A percentile compares a stretch with the other conserved stretches of the same genome.
Evolutionary conservation across 2,329 filamentous ascomycete species (phyloP).

Genomic region (Pseudogymnoascus sp.): DNA sequence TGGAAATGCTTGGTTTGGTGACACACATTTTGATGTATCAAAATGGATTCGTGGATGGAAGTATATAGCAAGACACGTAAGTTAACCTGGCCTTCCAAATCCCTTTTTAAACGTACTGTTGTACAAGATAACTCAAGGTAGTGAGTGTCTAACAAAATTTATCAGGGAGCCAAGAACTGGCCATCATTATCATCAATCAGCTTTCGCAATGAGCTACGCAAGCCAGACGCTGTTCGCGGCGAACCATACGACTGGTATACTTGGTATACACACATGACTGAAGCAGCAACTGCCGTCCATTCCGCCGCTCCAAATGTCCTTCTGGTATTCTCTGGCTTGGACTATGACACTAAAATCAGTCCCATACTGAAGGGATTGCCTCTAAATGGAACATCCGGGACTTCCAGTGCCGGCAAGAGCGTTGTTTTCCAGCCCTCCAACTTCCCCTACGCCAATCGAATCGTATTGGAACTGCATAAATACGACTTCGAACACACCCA

Average conservation of each 20-base stretch:
- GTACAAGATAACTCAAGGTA: neutral
- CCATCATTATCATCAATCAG: slow-evolving; percentile 24
- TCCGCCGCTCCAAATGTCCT: slow-evolving; percentile 34
- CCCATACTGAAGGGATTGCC: slow-evolving; percentile 14
- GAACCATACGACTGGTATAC: slow-evolving; percentile 35
- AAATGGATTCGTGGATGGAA: slow-evolving; percentile 53
- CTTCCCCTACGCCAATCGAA: slow-evolving; percentile 34
- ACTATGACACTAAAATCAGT: slow-evolving; percentile 34
- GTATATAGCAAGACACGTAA: slow-evolving; percentile 52
- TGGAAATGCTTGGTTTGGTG: slow-evolving; percentile 54
- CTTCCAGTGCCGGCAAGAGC: slow-evolving; percentile 27
- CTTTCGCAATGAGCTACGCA: slow-evolving; percentile 34
- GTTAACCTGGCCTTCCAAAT: slow-evolving; percentile 17
- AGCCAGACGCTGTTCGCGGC: slow-evolving; percentile 16
- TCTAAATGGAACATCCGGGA: slow-evolving; percentile 23
- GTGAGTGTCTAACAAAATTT: neutral
- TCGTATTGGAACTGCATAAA: slow-evolving; percentile 41
- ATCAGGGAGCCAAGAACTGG: slow-evolving; percentile 18
- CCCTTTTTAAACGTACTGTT: neutral
- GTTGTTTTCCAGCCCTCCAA: slow-evolving; percentile 30
- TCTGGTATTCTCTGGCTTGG: slow-evolving; percentile 40
- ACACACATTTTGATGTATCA: slow-evolving; percentile 45
- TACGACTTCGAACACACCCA: slow-evolving; percentile 31
- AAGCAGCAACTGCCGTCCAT: slow-evolving; percentile 34
- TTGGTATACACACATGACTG: slow-evolving; percentile 37